Evolutionary conservation across 192 early-diverging fungal species (phyloP).

Genomic region (Coemansia sp.): DNA sequence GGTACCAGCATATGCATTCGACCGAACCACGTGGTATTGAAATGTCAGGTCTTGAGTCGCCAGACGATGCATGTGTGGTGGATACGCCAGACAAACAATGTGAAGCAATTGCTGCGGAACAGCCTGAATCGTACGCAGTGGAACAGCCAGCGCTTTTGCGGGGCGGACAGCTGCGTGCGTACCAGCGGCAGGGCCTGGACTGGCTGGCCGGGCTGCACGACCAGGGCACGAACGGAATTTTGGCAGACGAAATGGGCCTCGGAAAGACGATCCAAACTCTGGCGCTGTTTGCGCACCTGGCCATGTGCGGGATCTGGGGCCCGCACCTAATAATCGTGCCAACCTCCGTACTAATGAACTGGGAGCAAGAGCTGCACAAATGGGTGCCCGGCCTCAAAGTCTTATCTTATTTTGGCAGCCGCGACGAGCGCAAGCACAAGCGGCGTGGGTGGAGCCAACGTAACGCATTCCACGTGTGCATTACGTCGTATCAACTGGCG

Average conservation of each 20-base stretch:
- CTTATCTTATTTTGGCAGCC: constrained; percentile 89
- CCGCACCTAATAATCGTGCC: constrained; percentile 96
- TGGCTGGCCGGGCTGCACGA: constrained; percentile 96
- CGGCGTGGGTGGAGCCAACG: constrained; percentile 51
- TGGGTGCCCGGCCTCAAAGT: constrained; percentile 90
- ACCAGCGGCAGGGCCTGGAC: constrained; percentile 94
- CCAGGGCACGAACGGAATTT: constrained; percentile 96
- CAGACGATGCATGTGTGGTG: too few relatives aligned
- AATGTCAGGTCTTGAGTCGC: not conserved
- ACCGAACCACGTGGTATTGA: not conserved
- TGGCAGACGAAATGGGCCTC: constrained; percentile 98
- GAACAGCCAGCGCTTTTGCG: constrained; percentile 88
- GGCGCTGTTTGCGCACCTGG: constrained; percentile 92
- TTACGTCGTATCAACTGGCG: constrained; percentile 97
- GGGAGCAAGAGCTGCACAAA: constrained; percentile 84
- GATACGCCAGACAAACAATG: not conserved
- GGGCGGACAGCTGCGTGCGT: constrained; percentile 89
- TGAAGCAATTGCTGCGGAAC: not conserved
- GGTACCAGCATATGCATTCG: constrained; percentile 51
- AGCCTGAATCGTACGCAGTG: not conserved
- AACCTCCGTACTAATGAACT: constrained; percentile 95
- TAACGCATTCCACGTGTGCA: constrained; percentile 82
- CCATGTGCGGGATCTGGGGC: constrained; percentile 70
- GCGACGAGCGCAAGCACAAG: constrained; percentile 63
- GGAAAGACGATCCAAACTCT: constrained; percentile 97